Evolutionary conservation across 2,329 filamentous ascomycete species (phyloP).

Genomic region (Eutypa lata): DNA sequence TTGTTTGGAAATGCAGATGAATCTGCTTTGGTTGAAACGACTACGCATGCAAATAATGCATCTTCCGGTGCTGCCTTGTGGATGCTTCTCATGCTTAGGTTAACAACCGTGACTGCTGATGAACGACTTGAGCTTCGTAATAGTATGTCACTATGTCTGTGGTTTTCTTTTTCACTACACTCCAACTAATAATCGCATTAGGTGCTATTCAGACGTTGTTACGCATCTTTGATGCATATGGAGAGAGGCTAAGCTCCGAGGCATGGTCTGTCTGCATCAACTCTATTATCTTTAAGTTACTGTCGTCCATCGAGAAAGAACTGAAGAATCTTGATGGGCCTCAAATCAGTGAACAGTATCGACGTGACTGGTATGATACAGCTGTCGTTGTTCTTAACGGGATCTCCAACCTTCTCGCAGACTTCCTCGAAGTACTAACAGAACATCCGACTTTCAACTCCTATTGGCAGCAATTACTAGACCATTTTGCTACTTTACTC

Average conservation of each 20-base stretch:
- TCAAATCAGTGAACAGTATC: constrained; percentile 37
- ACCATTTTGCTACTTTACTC: constrained; percentile 63
- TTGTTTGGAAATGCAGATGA: constrained; percentile 55
- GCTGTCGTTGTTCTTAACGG: constrained; percentile 72
- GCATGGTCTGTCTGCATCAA: constrained; percentile 84
- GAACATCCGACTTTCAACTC: constrained; percentile 63
- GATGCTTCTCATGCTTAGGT: constrained; percentile 70
- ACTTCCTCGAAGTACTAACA: constrained; percentile 72
- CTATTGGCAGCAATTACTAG: constrained; percentile 73
- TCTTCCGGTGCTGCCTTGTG: constrained; percentile 71
- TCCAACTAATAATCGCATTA: constrained; percentile 35
- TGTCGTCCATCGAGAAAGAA: constrained; percentile 65
- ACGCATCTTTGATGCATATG: constrained; percentile 88
- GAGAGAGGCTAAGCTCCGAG: constrained; percentile 71
- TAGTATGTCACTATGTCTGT: constrained; percentile 42
- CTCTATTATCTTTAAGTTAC: constrained; percentile 74
- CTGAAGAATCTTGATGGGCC: constrained; percentile 38
- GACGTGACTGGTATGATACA: constrained; percentile 68
- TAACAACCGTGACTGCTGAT: constrained; percentile 70
- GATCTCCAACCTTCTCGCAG: constrained; percentile 68
- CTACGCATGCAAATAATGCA: constrained; percentile 55
- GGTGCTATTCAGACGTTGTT: constrained; percentile 85
- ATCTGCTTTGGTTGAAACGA: constrained; percentile 53
- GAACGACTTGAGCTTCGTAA: constrained; percentile 74
- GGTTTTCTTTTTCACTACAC: constrained; percentile 18